A percentile compares a stretch with the other conserved stretches of the same genome.
Evolutionary conservation across 2,329 filamentous ascomycete genomes (phyloP).

Genomic region (Coleophoma eucalyptorum): DNA sequence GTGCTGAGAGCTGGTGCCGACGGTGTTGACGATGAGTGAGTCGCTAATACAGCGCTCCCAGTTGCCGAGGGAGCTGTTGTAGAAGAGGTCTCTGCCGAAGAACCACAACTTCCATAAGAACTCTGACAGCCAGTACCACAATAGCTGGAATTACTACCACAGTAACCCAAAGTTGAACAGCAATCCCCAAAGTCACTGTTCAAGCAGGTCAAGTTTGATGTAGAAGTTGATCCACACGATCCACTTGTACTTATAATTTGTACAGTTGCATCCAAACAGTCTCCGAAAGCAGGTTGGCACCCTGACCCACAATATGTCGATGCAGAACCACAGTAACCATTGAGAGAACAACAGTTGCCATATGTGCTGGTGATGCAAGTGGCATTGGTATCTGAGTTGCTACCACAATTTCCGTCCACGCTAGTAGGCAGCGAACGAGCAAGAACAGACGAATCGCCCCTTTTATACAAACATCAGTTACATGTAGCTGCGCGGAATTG

Average conservation of each 20-base stretch:
- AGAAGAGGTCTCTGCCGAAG: not conserved
- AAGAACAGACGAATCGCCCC: too few relatives aligned
- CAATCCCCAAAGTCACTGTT: not conserved
- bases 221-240: not conserved
- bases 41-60: not conserved
- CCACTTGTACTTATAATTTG: not conserved
- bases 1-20: not conserved
- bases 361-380: not conserved
- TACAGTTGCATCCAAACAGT: not conserved
- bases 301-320: not conserved
- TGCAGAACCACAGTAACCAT: not conserved
- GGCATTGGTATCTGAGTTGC: not conserved
- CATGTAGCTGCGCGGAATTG: too few relatives aligned
- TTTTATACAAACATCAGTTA: too few relatives aligned
- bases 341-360: not conserved
- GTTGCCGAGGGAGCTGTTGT: not conserved
- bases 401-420: not conserved
- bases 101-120: not conserved
- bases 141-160: not conserved
- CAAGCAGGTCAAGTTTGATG: not conserved
- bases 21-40: not conserved
- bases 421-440: not conserved
- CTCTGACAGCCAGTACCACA: not conserved
- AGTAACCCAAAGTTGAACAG: constrained; percentile 1
- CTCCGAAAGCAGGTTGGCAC: constrained; percentile 1